Evolutionary conservation across 2,329 filamentous ascomycete species (phyloP), one percentile per base, ranked within the genome.

Genomic region (Cadophora sp.): DNA sequence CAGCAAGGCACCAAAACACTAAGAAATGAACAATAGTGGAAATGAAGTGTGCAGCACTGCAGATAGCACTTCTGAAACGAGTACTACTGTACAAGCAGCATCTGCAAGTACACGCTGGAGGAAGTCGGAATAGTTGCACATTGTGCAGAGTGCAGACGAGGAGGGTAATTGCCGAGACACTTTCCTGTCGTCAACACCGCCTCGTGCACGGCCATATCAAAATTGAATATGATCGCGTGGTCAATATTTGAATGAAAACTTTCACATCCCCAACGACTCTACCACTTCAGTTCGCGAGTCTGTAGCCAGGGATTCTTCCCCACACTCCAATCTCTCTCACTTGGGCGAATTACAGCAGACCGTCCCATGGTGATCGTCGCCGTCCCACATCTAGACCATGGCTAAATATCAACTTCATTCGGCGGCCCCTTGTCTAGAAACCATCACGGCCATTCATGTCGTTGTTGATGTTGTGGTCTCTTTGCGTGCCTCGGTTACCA

Each of bases 221-320:
- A 37, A 37, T 22, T 14, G 55, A 58, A 58, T 8, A 58, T 58
- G 55, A 55, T 58, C 55, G 55, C 55, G 55, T 58, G 55, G 55
- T 37, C 55, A 58, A 58, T n/a, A n/a, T n/a, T n/a, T n/a, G 55
- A 3, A 11, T 14, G 55, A 58, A 31, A 14, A 31, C 55, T 9
- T 26, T 55, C 27, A 55, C 5, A 55, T 16, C 24, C 50, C 51
- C 51, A 55, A 31, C n/a, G 26, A 55, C 51, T 55, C 51, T 55
- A 16, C 37, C 37, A 43, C 3, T 43, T 11, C 31, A 53, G 24
- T 27, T 29, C 50, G 50, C 19, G 16, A 58, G 53, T 37, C 27
- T 31, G 27, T 34, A 61, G 58, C 2, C 37, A 62, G 59, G 59
- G 59, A 62, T 62, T 48, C 59, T 62, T 62, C 59, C 59, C 59